Evolutionary conservation across 225 moss, liverwort and hornwort genomes (phyloP), one percentile per base, ranked within the genome.

Genomic region (Pseudisothecium myosuroides): DNA sequence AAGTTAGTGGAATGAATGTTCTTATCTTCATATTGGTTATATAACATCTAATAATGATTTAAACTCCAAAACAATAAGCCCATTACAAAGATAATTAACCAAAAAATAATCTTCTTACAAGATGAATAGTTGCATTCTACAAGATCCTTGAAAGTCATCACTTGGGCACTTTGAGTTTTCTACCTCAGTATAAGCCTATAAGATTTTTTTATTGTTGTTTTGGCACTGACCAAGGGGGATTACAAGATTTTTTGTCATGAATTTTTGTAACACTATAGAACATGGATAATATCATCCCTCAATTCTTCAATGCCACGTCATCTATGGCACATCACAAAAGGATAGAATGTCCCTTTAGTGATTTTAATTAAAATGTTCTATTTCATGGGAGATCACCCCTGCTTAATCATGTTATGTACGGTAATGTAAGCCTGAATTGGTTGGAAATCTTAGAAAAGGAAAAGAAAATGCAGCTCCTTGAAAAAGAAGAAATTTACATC

Each of bases 191-290:
- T 18, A 59, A 80, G 41, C 7, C 27, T n/a, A 14, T 4, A 52
- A 21, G 8, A 0, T 34, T 50, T 49, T 49, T 14, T 32, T 3
- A 5, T 14, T 13, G 0, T 7, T 8, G 12, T 34, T 13, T 11
- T 23, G 2, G 9, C 1, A 2, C 6, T 0, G 5, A 36, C 2
- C 0, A 1, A 54, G 2, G 54, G 77, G 37, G 9, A 2, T 55
- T 37, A 16, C 4, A 55, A 78, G 16, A 4, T 2, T 8, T 29
- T 55, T 55, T 55, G 21, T n/a, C 26, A 39, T 58, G 27, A 27
- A 31, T 28, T 52, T 39, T 27, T 52, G 6, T 28, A 54, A 71
- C 31, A 14, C 14, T 15, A 9, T 3, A 39, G 28, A 39, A 55
- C 12, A n/a, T 20, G 52, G 29, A 55, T 68, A 29, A 81, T 55